Conservation (phyloP, 495 filamentous ascomycete genomes). For the Penicillium malachiteum region DNA sequence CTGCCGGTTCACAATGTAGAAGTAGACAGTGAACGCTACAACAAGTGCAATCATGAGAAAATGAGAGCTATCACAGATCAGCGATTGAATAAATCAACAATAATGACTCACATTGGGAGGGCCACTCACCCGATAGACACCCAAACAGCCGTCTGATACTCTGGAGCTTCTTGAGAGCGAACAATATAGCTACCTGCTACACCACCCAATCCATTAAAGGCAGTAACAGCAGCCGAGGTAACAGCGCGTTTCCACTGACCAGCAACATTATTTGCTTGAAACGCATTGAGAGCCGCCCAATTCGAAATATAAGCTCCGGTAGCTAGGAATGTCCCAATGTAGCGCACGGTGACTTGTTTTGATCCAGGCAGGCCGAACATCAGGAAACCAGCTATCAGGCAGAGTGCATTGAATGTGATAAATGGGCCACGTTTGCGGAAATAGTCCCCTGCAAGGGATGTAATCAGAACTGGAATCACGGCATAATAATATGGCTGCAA, state of each 20-base stretch:
- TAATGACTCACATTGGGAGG: not conserved
- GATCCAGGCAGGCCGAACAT: constrained; percentile 66
- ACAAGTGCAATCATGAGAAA: constrained; percentile 65
- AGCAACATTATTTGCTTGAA: constrained; percentile 69
- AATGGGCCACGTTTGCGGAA: constrained; percentile 64
- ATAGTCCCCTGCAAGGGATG: constrained; percentile 66
- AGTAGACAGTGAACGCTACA: constrained; percentile 57
- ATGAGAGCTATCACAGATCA: constrained; percentile 49
- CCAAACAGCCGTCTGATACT: constrained; percentile 70
- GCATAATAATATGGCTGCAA: constrained; percentile 73
- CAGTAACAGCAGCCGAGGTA: constrained; percentile 65
- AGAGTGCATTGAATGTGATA: constrained; percentile 71
- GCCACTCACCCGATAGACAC: constrained; percentile 60
- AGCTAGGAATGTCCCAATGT: constrained; percentile 71
- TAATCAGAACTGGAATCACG: constrained; percentile 66
- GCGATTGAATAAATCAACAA: not conserved
- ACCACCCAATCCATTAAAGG: constrained; percentile 72
- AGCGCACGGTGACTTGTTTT: constrained; percentile 64
- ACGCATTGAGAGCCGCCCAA: constrained; percentile 75
- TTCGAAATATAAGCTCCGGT: constrained; percentile 79
- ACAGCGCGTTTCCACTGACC: constrained; percentile 77
- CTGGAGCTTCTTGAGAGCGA: constrained; percentile 62
- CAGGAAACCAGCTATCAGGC: constrained; percentile 69
- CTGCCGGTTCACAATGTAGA: constrained; percentile 57
- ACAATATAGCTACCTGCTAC: constrained; percentile 79